Base-by-base conservation (phyloP, 331 rosid species). In the Cydonia oblonga region DNA sequence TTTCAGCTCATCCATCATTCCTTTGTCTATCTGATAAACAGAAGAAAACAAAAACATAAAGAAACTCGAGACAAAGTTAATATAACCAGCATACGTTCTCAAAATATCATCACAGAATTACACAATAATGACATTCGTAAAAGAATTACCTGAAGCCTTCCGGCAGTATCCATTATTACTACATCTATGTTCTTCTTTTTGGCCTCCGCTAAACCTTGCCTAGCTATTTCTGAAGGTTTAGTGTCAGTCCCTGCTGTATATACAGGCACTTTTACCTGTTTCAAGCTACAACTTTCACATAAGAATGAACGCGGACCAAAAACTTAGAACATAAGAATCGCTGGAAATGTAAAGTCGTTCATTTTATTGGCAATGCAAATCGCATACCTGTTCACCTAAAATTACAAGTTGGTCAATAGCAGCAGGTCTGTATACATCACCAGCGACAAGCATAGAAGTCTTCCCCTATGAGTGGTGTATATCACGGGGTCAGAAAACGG, bases 121-220 rank as follows among this genome's bases (percentile, higher is more conserved):
- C n/a, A n/a, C n/a, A n/a, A n/a, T n/a, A n/a, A n/a, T n/a, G n/a
- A n/a, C n/a, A n/a, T n/a, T n/a, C n/a, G n/a, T n/a, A n/a, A n/a
- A n/a, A n/a, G n/a, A n/a, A n/a, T 76, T 86, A 91, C 99, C 97
- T 95, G 99, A 87, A 95, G 97, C 80, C 99, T 88, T 81, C 99
- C 99, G 63, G 99, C 99, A 66, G 99, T 95, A 81, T 95, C 99
- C 76, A 91, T 92, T 54, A 95, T 86, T 63, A 95, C 93, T 56
- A 91, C 97, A 61, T 95, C 99, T 46, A 89, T 69, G 66, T 91
- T 95, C 75, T 91, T 88, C 85, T 80, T 91, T 83, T 86, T 92
- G 73, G 99, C 97, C 92, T 91, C 99, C 71, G 62, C 90, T 71
- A 95, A 82, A 85, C 99, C 97, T 95, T 86, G 91, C 76, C 74